phyloP scores from a whole-genome alignment of 1,139 yeast species.

The Kodamaea ohmeri region DNA sequence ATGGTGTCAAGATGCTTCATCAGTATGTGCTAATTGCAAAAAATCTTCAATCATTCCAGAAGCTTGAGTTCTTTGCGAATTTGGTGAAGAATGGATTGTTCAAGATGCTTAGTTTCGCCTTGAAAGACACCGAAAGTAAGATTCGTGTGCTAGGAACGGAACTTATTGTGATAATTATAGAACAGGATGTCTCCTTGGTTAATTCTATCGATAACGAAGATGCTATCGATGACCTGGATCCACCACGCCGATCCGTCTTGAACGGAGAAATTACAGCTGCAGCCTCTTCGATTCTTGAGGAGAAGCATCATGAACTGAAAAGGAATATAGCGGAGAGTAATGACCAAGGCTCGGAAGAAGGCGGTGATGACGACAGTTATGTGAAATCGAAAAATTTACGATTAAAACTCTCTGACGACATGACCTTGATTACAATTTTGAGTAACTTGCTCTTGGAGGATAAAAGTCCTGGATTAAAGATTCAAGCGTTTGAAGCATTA shows the following conservation, averaged over 20 bases:
- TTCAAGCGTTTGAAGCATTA: conserved; percentile 83
- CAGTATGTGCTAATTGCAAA: conserved; percentile 79
- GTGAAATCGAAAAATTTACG: conserved; percentile 24
- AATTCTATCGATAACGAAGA: conserved; percentile 41
- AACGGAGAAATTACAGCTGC: conserved; percentile 6
- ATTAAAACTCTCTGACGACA: conserved; percentile 49
- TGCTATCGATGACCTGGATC: conserved; percentile 36
- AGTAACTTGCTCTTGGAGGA: conserved; percentile 64
- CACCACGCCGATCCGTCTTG: conserved; percentile 18
- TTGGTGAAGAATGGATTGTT: conserved; percentile 70
- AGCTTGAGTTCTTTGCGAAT: conserved; percentile 61
- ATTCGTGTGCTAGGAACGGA: conserved; percentile 78
- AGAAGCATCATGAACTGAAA: conserved; percentile 1
- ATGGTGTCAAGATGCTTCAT: conserved; percentile 76
- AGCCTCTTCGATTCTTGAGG: not conserved
- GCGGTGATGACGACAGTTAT: conserved; percentile 20
- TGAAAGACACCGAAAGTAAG: conserved; percentile 48
- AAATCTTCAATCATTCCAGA: conserved; percentile 59
- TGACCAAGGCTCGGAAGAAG: not conserved
- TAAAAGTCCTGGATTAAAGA: conserved; percentile 66
- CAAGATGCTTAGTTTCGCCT: conserved; percentile 68
- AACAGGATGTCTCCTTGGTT: conserved; percentile 74
- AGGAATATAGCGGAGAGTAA: not conserved
- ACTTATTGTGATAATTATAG: conserved; percentile 74
- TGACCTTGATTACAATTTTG: conserved; percentile 59